A percentile compares a stretch with the other conserved stretches of the same genome.
Evolutionary conservation across 768 basidiomycete genomes (phyloP).

Genomic region (Russula ochroleuca): DNA sequence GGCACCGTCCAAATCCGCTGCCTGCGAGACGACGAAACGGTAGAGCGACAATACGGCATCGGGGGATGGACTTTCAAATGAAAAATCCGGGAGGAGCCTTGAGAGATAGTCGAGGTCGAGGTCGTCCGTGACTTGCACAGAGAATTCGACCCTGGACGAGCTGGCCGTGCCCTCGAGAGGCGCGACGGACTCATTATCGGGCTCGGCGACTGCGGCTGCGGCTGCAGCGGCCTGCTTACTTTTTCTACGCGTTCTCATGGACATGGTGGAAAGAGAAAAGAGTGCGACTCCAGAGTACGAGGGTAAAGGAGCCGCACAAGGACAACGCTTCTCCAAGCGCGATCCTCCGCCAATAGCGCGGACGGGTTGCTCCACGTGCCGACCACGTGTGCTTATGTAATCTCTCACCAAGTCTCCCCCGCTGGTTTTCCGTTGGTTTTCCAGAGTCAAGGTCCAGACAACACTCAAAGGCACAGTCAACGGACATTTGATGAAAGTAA

Average conservation of each 20-base stretch:
- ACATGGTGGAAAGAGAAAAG: slow-evolving; percentile 35
- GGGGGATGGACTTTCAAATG: slow-evolving; percentile 51
- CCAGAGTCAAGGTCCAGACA: no score
- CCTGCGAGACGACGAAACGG: slow-evolving; percentile 54
- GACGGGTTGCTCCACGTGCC: neutral
- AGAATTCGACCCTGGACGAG: slow-evolving; percentile 38
- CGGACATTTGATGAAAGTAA: no score
- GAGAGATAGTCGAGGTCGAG: slow-evolving; percentile 59
- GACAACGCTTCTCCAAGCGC: neutral
- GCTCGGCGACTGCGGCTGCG: slow-evolving; percentile 24
- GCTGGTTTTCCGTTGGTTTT: no score
- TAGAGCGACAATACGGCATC: slow-evolving; percentile 63
- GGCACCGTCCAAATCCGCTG: slow-evolving; percentile 48
- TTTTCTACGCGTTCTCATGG: slow-evolving; percentile 57
- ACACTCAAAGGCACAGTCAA: no score
- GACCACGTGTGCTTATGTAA: slow-evolving; percentile 2
- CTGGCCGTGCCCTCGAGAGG: slow-evolving; percentile 34
- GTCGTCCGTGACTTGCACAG: slow-evolving; percentile 58
- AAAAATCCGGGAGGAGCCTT: slow-evolving; percentile 56
- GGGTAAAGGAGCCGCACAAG: neutral
- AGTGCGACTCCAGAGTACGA: neutral
- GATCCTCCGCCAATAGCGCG: neutral
- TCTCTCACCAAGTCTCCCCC: no score
- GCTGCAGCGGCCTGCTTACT: slow-evolving; percentile 49
- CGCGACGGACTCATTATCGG: slow-evolving; percentile 34